Evolutionary conservation across 306 rosid species (phyloP).

Genomic region (Cucumis hystrix): DNA sequence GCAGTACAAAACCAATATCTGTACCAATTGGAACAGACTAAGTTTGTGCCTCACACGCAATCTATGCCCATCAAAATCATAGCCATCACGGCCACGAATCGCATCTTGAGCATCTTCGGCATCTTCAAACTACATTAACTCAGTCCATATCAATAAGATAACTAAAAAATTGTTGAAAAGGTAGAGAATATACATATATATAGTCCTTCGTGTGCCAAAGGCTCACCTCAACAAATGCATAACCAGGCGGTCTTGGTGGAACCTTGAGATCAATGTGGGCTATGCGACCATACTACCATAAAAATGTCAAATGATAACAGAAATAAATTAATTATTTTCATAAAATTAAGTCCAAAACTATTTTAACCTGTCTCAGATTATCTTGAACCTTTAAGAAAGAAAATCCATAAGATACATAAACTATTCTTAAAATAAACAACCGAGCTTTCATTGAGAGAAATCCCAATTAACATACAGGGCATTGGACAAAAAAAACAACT

Average conservation of each 20-base stretch:
- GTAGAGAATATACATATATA: neutral
- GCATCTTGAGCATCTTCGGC: slow-evolving; percentile 97
- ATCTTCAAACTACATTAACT: slow-evolving; percentile 69
- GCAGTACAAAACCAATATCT: neutral
- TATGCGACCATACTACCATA: slow-evolving; percentile 72
- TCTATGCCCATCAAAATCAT: slow-evolving; percentile 96
- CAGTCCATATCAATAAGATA: neutral
- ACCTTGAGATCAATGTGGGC: slow-evolving; percentile 90
- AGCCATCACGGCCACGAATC: slow-evolving; percentile 96
- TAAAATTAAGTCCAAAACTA: neutral
- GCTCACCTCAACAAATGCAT: slow-evolving; percentile 95
- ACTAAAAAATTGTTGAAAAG: neutral
- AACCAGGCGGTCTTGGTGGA: slow-evolving; percentile 99
- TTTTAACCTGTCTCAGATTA: neutral
- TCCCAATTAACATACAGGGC: neutral
- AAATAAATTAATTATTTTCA: neutral
- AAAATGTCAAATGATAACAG: slow-evolving; percentile 3
- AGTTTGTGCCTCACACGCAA: slow-evolving; percentile 42
- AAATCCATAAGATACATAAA: neutral
- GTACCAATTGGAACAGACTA: neutral
- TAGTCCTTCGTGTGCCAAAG: neutral
- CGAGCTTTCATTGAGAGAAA: neutral
- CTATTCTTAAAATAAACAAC: too few species aligned
- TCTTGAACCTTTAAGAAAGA: neutral
- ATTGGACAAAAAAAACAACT: too few species aligned